phyloP scores from a whole-genome alignment of 768 basidiomycete genomes.

The Lactifluus volemus region DNA sequence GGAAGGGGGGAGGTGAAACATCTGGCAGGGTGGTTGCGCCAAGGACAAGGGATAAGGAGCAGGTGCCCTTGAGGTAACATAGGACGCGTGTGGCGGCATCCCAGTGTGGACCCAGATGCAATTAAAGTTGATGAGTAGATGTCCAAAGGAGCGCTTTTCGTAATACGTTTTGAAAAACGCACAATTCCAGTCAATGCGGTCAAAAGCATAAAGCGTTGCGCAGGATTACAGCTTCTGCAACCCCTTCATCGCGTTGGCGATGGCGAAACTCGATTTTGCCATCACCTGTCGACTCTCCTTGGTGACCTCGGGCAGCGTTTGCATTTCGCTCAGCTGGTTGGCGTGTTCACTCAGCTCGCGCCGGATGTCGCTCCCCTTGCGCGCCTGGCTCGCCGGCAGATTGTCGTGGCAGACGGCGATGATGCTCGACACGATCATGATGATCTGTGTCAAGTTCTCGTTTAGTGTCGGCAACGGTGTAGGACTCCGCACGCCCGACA shows the following conservation, averaged over 20 bases:
- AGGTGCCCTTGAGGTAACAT: too few relatives aligned
- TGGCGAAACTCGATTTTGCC: slow-evolving; percentile 93
- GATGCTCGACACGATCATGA: slow-evolving; percentile 95
- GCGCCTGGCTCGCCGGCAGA: slow-evolving; percentile 59
- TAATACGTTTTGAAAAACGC: slow-evolving; percentile 99
- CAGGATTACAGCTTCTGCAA: slow-evolving; percentile 67
- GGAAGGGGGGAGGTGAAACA: too few relatives aligned
- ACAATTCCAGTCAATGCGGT: slow-evolving; percentile 91
- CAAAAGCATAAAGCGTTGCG: slow-evolving; percentile 97
- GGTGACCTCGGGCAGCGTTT: slow-evolving; percentile 70
- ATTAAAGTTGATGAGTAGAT: slow-evolving; percentile 98
- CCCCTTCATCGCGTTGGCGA: slow-evolving; percentile 94
- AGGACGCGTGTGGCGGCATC: too few relatives aligned
- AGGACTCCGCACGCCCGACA: slow-evolving; percentile 88
- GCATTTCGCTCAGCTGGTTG: slow-evolving; percentile 84
- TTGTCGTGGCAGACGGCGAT: slow-evolving; percentile 95
- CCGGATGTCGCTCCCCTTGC: slow-evolving; percentile 71
- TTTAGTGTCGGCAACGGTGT: slow-evolving; percentile 76
- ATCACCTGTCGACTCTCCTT: slow-evolving; percentile 91
- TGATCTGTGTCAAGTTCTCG: slow-evolving; percentile 94
- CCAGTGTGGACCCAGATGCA: slow-evolving; percentile 99
- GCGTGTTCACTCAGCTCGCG: slow-evolving; percentile 83
- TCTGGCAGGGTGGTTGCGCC: too few relatives aligned
- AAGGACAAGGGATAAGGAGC: too few relatives aligned
- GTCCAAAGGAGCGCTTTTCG: slow-evolving; percentile 94